Percentiles rank a stretch among this genome's conserved stretches.
phyloP scores from a whole-genome alignment of 2,329 filamentous ascomycete genomes.

The Botrytis sinoallii region DNA sequence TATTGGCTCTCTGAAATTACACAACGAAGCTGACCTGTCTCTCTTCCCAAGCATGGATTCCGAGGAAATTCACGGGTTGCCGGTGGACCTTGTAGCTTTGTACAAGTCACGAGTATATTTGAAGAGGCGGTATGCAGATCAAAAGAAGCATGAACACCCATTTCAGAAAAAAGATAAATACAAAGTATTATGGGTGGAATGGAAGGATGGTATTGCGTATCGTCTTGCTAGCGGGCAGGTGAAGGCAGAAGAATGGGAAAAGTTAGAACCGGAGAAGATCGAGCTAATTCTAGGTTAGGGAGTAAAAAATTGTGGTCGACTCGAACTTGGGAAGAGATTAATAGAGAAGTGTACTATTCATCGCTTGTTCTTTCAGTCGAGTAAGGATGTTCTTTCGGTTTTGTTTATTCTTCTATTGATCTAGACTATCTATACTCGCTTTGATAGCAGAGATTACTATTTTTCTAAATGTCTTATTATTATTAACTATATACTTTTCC shows the following conservation, averaged over 20 bases:
- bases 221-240: not conserved
- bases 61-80: not conserved
- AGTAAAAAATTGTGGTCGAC: not conserved
- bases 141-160: not conserved
- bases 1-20: not conserved
- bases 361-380: too few species aligned
- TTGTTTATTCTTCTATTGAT: too few species aligned
- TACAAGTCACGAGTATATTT: not conserved
- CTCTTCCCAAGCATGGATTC: not conserved
- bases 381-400: too few species aligned
- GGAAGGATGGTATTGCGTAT: not conserved
- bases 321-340: too few species aligned
- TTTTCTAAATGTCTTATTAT: too few species aligned
- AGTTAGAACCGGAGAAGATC: not conserved
- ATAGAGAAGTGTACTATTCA: too few species aligned
- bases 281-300: not conserved
- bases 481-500: too few species aligned
- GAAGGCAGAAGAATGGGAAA: not conserved
- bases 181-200: slow-evolving; percentile 2
- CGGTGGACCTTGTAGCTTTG: not conserved
- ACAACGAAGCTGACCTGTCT: not conserved
- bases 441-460: too few species aligned
- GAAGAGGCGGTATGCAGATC: not conserved
- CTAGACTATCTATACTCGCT: too few species aligned
- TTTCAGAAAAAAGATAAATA: not conserved